These are phyloP conservation scores for Tricholoma furcatifolium DNA, from an alignment of 768 basidiomycete species.

Conservation along the genomic window DNA sequence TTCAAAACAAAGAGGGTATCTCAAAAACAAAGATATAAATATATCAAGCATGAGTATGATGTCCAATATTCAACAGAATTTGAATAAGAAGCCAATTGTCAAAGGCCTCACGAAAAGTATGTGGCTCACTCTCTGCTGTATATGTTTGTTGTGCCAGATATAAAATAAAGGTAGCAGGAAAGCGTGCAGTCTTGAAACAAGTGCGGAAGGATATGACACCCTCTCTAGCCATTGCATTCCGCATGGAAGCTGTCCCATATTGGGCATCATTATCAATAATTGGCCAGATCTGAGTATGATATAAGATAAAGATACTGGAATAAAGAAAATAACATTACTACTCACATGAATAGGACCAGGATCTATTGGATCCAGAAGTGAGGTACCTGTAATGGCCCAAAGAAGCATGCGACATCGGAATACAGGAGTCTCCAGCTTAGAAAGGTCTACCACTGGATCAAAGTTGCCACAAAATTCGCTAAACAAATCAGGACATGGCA, in stretches of 20 bases:
- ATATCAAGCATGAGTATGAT: too few relatives aligned
- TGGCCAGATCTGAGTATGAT: background rate
- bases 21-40: too few relatives aligned
- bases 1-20: too few relatives aligned
- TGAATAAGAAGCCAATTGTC: background rate
- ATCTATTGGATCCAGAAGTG: background rate
- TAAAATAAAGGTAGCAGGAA: background rate
- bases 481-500: too few relatives aligned
- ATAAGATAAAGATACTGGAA: background rate
- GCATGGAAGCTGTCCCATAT: background rate
- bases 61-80: background rate
- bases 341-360: too few relatives aligned
- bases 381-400: background rate
- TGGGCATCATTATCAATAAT: background rate
- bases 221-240: background rate
- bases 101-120: background rate
- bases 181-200: background rate
- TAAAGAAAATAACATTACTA: background rate
- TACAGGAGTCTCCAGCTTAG: background rate
- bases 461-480: too few relatives aligned
- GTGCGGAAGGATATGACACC: background rate
- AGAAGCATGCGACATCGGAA: background rate
- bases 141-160: background rate
- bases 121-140: background rate
- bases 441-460: too few relatives aligned